Base-by-base conservation (phyloP, 106 monocot genomes). In the Acorus calamus region DNA sequence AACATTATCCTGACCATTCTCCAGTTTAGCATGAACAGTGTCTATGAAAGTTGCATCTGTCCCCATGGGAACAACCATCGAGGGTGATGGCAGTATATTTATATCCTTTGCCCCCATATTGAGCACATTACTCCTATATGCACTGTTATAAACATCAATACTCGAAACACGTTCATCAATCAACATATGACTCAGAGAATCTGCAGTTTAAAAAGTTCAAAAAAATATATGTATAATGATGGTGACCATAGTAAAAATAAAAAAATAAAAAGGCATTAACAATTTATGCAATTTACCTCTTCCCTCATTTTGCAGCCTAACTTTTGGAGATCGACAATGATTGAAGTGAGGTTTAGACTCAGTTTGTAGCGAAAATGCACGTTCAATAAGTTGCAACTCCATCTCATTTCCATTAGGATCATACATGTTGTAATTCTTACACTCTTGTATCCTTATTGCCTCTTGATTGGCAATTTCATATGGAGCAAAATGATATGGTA, bases 291-390 rank as follows among this genome's bases (percentile, higher is more conserved):
- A 66, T 43, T 4, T 46, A 72, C 72, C 66, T 68, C n/a, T 47
- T 70, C 53, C 75, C 42, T 64, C 56, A 59, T 14, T 62, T 56
- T 74, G 67, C 54, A 57, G 50, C 44, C 71, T 50, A 61, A 28
- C 28, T 28, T 14, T 46, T 52, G 54, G 42, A 14, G 62, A 66
- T 57, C 66, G 63, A 53, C 44, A 55, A 43, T 44, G 14, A 57
- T 67, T 57, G 49, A 9, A 14, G 55, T 73, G 12, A 44, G 50
- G 11, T 47, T 72, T 65, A 55, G 51, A 55, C 44, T 50, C 48
- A 0, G 62, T 54, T 6, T 60, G 57, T 7, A 69, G 66, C 49
- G 44, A 46, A 53, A 11, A 45, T 62, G 68, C 74, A 57, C n/a
- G 55, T 47, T 48, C 49, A 4, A 54, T 62, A 59, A 56, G 59